These are phyloP conservation scores for Halenospora varia DNA, from an alignment of 495 filamentous ascomycete species.

Conservation along the genomic window DNA sequence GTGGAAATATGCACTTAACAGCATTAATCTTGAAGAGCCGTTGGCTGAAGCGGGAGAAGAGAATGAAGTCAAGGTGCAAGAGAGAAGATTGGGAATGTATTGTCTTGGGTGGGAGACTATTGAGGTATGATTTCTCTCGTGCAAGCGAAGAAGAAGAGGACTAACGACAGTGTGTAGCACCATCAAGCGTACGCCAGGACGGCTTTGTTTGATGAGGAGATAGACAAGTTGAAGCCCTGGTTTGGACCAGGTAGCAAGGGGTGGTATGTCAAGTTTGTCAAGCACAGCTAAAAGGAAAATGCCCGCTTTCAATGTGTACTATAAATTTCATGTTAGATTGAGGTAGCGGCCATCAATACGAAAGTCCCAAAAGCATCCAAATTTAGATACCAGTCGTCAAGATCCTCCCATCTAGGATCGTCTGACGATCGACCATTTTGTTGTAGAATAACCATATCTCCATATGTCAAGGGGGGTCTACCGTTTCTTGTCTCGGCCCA, in stretches of 20 bases:
- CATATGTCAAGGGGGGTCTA: not conserved
- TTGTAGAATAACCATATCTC: slow-evolving; percentile 1
- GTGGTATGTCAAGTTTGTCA: slow-evolving; percentile 3
- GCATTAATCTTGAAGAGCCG: not conserved
- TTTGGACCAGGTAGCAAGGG: not conserved
- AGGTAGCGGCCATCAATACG: not conserved
- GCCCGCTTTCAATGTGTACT: not conserved
- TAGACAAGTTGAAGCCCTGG: not conserved
- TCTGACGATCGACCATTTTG: not conserved
- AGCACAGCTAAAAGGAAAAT: not conserved
- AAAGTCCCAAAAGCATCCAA: slow-evolving; percentile 3
- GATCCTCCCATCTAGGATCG: not conserved
- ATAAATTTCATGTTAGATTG: not conserved
- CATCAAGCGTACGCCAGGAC: not conserved
- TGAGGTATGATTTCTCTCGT: not conserved
- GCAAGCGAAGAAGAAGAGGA: not conserved
- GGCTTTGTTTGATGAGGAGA: not conserved
- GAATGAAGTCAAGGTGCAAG: not conserved
- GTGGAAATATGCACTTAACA: not conserved
- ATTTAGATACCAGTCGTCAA: slow-evolving; percentile 6
- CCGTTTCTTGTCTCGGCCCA: not conserved
- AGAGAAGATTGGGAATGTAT: slow-evolving; percentile 1
- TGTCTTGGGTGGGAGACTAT: slow-evolving; percentile 3
- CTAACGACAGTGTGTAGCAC: not conserved
- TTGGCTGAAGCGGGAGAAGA: not conserved